Percentiles rank a stretch among this genome's conserved stretches.
These are phyloP conservation scores for Neofusicoccum cordaticola DNA, from an alignment of 2,329 filamentous ascomycete species.

Conservation along the genomic window DNA sequence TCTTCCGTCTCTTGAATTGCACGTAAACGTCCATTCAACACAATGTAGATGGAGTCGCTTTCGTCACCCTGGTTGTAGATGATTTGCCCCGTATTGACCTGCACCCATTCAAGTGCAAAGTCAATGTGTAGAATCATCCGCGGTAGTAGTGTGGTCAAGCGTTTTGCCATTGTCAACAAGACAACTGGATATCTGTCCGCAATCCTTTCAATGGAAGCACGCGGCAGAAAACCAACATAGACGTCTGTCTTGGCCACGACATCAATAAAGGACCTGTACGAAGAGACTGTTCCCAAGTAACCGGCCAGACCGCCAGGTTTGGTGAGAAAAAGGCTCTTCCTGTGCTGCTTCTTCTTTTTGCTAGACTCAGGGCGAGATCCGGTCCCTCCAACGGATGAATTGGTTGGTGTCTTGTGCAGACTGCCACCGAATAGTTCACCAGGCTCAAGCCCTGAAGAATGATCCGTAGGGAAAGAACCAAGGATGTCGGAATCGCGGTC, in stretches of 20 bases:
- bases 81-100: conserved; percentile 91
- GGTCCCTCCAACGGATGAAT: conserved; percentile 21
- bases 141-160: conserved; percentile 83
- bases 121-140: conserved; percentile 93
- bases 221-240: conserved; percentile 91
- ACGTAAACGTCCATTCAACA: conserved; percentile 86
- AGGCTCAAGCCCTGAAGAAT: conserved; percentile 32
- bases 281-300: conserved; percentile 91
- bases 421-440: conserved; percentile 27
- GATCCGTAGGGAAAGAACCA: conserved; percentile 36
- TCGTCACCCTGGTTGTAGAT: conserved; percentile 93
- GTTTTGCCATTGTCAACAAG: conserved; percentile 91
- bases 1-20: conserved; percentile 78
- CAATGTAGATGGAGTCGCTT: conserved; percentile 97
- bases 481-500: conserved; percentile 44
- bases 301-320: conserved; percentile 93
- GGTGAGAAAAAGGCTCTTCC: conserved; percentile 79
- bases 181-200: conserved; percentile 91
- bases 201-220: conserved; percentile 81
- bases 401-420: conserved; percentile 27
- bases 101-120: conserved; percentile 97
- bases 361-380: conserved; percentile 22
- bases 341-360: conserved; percentile 50
- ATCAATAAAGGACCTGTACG: conserved; percentile 93
- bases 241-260: conserved; percentile 97